A percentile compares a stretch with the other conserved stretches of the same genome.
Evolutionary conservation across 208 protist genomes (phyloP).

Genomic region (Vickermania ingenoplastis): DNA sequence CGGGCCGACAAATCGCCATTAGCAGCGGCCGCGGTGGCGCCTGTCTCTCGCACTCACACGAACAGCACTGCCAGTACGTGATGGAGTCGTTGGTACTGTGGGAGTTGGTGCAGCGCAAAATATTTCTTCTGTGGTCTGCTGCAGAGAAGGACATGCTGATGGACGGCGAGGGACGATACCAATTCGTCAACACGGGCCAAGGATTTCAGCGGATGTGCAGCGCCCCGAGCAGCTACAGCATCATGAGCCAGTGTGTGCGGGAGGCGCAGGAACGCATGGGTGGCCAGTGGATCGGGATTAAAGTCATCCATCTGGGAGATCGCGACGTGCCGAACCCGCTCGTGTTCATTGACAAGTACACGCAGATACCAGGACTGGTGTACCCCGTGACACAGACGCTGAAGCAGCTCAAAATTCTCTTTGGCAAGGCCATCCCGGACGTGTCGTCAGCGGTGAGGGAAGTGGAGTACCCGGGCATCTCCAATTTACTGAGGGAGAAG

Average conservation of each 20-base stretch:
- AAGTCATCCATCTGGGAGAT: conserved; percentile 96
- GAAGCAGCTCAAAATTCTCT: conserved; percentile 50
- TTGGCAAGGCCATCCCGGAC: conserved; percentile 18
- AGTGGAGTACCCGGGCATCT: conserved; percentile 57
- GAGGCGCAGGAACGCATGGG: conserved; percentile 57
- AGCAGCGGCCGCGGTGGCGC: conserved; percentile 55
- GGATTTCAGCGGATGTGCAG: conserved; percentile 92
- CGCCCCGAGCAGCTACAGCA: conserved; percentile 69
- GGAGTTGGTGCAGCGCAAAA: conserved; percentile 87
- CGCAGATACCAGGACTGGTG: conserved; percentile 90
- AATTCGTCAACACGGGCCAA: conserved; percentile 90
- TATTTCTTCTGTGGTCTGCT: conserved; percentile 92
- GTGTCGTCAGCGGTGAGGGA: conserved; percentile 14
- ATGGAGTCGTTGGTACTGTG: conserved; percentile 93
- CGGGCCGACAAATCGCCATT: conserved; percentile 36
- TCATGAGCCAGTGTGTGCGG: conserved; percentile 77
- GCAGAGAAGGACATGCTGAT: conserved; percentile 92
- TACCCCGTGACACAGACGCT: conserved; percentile 88
- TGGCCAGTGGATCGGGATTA: conserved; percentile 92
- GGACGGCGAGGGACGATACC: conserved; percentile 41
- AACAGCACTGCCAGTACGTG: conserved; percentile 92
- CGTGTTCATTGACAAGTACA: conserved; percentile 99
- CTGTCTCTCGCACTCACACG: conserved; percentile 91
- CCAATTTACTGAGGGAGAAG: conserved; percentile 60
- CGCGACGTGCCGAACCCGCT: conserved; percentile 96